Conservation (phyloP, 257 asterid species). For the Nicotiana otophora region DNA sequence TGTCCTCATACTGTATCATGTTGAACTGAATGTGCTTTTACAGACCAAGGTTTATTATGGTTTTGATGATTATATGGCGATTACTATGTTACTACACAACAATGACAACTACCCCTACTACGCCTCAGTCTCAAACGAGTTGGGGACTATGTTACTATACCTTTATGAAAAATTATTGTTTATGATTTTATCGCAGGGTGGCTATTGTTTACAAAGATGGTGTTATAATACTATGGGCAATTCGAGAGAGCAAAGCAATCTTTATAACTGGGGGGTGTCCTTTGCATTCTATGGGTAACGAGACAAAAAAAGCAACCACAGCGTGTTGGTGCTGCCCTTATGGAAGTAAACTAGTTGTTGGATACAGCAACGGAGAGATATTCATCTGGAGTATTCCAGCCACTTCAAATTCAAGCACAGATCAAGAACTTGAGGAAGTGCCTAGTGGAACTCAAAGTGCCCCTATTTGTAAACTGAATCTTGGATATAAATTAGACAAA, state of each 20-base stretch:
- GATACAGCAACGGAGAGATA: constrained; percentile 86
- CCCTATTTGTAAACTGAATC: constrained; percentile 68
- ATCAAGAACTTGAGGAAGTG: constrained; percentile 33
- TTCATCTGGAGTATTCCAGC: constrained; percentile 65
- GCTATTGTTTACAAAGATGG: constrained; percentile 68
- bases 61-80: neutral
- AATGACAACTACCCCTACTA: too few relatives aligned
- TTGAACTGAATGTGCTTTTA: neutral
- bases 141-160: neutral
- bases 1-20: neutral
- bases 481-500: constrained; percentile 80
- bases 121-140: too few relatives aligned
- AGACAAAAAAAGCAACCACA: constrained; percentile 73
- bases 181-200: constrained; percentile 40
- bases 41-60: neutral
- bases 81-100: neutral
- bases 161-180: neutral
- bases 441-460: constrained; percentile 33
- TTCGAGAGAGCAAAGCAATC: constrained; percentile 62
- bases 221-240: constrained; percentile 60
- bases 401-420: constrained; percentile 30
- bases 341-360: constrained; percentile 80
- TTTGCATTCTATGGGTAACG: constrained; percentile 47
- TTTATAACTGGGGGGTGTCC: constrained; percentile 41
- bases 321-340: constrained; percentile 80